Evolutionary conservation across 169 alveolate species (phyloP).

Genomic region (Fabrea salina): DNA sequence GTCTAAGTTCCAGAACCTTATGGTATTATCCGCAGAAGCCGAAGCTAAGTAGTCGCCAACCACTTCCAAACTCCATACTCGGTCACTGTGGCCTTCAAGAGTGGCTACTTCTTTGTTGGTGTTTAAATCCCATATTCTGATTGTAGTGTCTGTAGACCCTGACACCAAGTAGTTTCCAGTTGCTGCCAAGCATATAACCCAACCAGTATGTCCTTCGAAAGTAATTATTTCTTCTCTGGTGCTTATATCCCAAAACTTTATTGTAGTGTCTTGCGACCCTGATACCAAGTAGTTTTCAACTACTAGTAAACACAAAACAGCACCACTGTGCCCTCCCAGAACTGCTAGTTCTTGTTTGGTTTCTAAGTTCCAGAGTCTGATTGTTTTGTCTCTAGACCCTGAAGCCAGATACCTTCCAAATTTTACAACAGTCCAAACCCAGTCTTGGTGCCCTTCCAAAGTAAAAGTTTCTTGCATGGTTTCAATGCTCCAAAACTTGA

Average conservation of each 20-base stretch:
- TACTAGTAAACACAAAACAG: neutral
- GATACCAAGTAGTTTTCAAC: neutral
- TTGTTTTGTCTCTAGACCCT: slow-evolving; percentile 2
- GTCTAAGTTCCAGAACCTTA: neutral
- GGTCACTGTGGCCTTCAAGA: neutral
- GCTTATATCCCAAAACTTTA: neutral
- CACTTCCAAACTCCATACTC: neutral
- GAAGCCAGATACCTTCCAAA: neutral
- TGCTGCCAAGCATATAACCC: neutral
- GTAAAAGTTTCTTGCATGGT: neutral
- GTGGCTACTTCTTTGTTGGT: neutral
- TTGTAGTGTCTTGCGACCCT: neutral
- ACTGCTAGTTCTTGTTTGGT: neutral
- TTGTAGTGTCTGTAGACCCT: neutral
- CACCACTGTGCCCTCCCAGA: neutral
- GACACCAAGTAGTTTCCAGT: neutral
- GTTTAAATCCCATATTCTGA: neutral
- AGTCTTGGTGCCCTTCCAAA: neutral
- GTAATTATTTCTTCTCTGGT: neutral
- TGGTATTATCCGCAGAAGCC: neutral
- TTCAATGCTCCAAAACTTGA: neutral
- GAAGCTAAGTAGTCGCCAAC: neutral
- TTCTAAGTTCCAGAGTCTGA: neutral
- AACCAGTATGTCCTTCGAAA: neutral
- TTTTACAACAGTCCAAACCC: neutral